Evolutionary conservation across 2,329 filamentous ascomycete genomes (phyloP).

Genomic region (Aspergillus phoenicis): DNA sequence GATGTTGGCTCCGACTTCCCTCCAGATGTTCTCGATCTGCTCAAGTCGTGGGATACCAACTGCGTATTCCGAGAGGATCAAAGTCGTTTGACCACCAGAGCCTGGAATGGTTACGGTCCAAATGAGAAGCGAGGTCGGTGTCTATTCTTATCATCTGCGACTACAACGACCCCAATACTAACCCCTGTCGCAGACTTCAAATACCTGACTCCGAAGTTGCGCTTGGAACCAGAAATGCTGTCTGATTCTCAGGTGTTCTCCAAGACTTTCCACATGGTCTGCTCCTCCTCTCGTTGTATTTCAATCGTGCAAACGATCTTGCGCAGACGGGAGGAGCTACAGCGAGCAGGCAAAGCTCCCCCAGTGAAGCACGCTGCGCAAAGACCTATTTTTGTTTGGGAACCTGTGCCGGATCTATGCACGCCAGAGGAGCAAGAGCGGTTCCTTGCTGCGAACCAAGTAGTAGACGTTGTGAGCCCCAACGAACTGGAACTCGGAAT

Average conservation of each 20-base stretch:
- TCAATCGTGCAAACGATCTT: conserved; percentile 74
- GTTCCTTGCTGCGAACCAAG: conserved; percentile 55
- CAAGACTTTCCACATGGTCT: conserved; percentile 84
- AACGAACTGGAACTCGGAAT: conserved; percentile 88
- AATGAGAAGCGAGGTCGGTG: conserved; percentile 62
- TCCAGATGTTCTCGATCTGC: conserved; percentile 59
- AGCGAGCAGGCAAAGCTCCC: conserved; percentile 28
- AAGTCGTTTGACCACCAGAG: conserved; percentile 76
- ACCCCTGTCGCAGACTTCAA: conserved; percentile 65
- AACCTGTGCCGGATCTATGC: conserved; percentile 89
- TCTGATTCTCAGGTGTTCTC: conserved; percentile 67
- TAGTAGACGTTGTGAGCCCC: conserved; percentile 67
- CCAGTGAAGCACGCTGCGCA: conserved; percentile 40
- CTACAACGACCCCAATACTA: neutral
- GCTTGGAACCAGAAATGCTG: conserved; percentile 73
- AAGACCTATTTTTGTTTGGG: conserved; percentile 84
- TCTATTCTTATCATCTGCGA: neutral
- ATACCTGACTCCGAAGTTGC: conserved; percentile 84
- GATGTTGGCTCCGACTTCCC: conserved; percentile 91
- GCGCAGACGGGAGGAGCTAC: conserved; percentile 48
- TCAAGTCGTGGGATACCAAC: conserved; percentile 75
- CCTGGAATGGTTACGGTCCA: conserved; percentile 86
- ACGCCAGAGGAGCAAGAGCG: conserved; percentile 63
- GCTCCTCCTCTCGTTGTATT: conserved; percentile 74
- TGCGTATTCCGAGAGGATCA: conserved; percentile 68